Evolutionary conservation across 2,329 filamentous ascomycete genomes (phyloP), one percentile per base, ranked within the genome.

Genomic region (Diaporthe nobilis): DNA sequence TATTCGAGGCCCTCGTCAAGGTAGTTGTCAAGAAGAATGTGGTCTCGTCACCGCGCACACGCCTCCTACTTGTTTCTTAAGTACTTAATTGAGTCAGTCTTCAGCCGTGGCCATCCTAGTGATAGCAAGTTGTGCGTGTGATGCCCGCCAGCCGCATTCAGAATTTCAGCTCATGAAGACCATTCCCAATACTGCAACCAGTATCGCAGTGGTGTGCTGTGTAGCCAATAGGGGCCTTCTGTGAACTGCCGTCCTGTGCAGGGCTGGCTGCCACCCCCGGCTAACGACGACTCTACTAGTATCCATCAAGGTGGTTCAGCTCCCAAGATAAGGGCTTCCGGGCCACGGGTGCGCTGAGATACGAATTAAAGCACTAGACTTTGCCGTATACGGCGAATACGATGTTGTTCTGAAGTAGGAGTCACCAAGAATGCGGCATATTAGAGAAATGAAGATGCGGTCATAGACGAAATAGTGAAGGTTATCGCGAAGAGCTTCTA

Each of bases 281-380:
- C 61, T 49, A 31, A 12, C 39, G 7, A 49, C 25, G 4, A 47
- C 25, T n/a, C 39, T 17, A 5, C 37, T 39, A 39, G 37, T 39
- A 31, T 65, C 61, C 61, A 8, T 49, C 10, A 9, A 34, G 44
- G 20, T 67, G 61, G 61, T 67, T 67, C 42, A 67, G 61, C 61
- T 49, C 25, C 42, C 17, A 8, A 25, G 4, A 13, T 3, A 28
- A 28, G 25, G 57, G 20, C 10, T 39, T 37, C 57, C 3, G 6
- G 53, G 28, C 28, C 28, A 34, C 3, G 53, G 28, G 15, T 20
- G 31, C 1, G 55, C 10, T 37, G 20, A 34, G 28, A 20, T 34
- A 31, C 8, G 15, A 12, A 6, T 58, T 7, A 31, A 58, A 20
- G 31, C 28, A 58, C 17, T 34, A 22, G 9, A 57, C 15, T 34